Conservation (phyloP, 192 early-diverging fungal genomes). For the Rhizophagus prolifer region DNA sequence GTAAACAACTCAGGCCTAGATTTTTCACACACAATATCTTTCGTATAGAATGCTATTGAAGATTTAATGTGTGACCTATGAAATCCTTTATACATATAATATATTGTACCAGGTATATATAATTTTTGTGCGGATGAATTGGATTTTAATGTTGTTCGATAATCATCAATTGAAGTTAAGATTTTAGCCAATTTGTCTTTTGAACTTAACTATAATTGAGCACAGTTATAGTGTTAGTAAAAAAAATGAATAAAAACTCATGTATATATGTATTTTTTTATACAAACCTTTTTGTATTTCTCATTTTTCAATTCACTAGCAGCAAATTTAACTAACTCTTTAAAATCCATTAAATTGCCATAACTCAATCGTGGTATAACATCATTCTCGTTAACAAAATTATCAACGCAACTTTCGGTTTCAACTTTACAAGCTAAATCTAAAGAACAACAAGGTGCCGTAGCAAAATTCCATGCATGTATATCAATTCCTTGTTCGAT, state of each 20-base stretch:
- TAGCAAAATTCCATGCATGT: constrained; percentile 42
- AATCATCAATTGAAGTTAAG: constrained; percentile 14
- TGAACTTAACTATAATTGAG: background rate
- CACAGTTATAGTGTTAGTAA: background rate
- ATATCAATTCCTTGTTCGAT: constrained; percentile 31
- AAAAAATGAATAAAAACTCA: background rate
- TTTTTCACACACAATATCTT: constrained; percentile 42
- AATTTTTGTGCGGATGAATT: constrained; percentile 15
- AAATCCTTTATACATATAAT: constrained; percentile 40
- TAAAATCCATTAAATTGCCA: constrained; percentile 44
- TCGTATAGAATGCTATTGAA: constrained; percentile 37
- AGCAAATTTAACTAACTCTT: constrained; percentile 45
- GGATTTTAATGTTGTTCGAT: constrained; percentile 1
- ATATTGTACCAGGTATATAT: constrained; percentile 37
- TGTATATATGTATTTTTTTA: no score
- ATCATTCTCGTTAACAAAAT: constrained; percentile 46
- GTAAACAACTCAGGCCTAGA: constrained; percentile 39
- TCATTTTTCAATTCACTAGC: constrained; percentile 39
- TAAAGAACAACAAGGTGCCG: constrained; percentile 37
- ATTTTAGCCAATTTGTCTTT: constrained; percentile 15
- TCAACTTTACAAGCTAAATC: constrained; percentile 35
- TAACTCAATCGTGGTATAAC: constrained; percentile 41
- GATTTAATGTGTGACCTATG: constrained; percentile 32
- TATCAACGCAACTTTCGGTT: constrained; percentile 35
- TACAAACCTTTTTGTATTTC: constrained; percentile 24